Percentiles rank a stretch among this genome's conserved stretches.
phyloP scores from a whole-genome alignment of 306 rosid genomes.

The Clitoria ternatea region DNA sequence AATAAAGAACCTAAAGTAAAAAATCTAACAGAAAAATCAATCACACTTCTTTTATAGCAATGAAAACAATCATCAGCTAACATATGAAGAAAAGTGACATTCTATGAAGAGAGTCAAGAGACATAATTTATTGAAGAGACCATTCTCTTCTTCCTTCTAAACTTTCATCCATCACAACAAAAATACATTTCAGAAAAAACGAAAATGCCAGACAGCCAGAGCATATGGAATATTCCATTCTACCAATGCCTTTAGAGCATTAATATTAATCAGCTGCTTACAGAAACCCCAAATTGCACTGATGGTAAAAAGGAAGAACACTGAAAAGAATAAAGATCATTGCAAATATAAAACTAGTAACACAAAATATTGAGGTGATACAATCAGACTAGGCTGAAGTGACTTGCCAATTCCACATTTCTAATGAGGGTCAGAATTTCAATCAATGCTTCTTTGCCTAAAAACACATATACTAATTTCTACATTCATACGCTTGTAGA shows the following conservation, averaged over 20 bases:
- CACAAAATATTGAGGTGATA: neutral
- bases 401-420: neutral
- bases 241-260: neutral
- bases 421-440: neutral
- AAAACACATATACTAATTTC: neutral
- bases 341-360: neutral
- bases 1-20: neutral
- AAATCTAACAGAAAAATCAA: neutral
- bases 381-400: neutral
- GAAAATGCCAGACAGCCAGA: neutral
- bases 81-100: neutral
- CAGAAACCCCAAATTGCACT: neutral
- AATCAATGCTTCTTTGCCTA: neutral
- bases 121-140: too few relatives aligned
- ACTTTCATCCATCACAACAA: neutral
- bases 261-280: neutral
- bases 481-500: neutral
- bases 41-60: neutral
- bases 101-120: neutral
- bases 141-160: neutral
- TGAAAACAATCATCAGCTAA: conserved; percentile 3
- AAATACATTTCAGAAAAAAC: neutral
- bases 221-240: neutral
- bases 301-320: neutral
- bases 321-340: neutral